Evolutionary conservation across 305 asterid species (phyloP), one percentile per base, ranked within the genome.

Genomic region (Fraxinus sp.): DNA sequence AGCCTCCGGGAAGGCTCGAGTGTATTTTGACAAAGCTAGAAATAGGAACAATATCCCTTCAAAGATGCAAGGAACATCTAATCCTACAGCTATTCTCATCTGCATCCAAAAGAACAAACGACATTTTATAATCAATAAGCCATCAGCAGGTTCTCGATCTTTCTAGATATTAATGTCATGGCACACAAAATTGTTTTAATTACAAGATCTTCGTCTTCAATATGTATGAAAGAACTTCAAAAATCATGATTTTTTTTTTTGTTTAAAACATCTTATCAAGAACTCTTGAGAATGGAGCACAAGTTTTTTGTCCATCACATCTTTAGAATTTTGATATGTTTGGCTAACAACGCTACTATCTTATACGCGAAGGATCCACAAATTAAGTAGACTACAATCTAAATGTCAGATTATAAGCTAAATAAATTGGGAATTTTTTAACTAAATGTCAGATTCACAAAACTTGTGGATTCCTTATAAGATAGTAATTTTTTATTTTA

Each of bases 141-240:
- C 98, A 81, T 93, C 96, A 11, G 86, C 91, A 70, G 97, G 96
- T 84, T 94, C 97, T 79, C 87, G 90, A 81, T 81, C 86, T 82
- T 97, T 95, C 89, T 92, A 91, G 74, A 94, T 94, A n/a, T 94
- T 83, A 79, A 94, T 88, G 57, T 92, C 97, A 8, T 93, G 98
- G 85, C 97, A 93, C 71, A 90, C 93, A 13, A 94, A 95, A 87
- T 94, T 97, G 90, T 94, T 94, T 41, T 14, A 3, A 52, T 52
- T 52, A 16, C 64, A 52, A 16, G 64, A 16, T 35, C 18, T 74
- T 35, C 22, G 49, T 41, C 49, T 68, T 68, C 74, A 9, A 5
- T 22, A 26, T 66, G n/a, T 39, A 2, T 20, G 37, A 49, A 46
- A 46, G 18, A 46, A 46, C n/a, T 46, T 3, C 55, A 14, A 46